Percentiles rank a stretch among this genome's conserved stretches.
Evolutionary conservation across 2,329 filamentous ascomycete genomes (phyloP).

Genomic region (Aureobasidium vineae): DNA sequence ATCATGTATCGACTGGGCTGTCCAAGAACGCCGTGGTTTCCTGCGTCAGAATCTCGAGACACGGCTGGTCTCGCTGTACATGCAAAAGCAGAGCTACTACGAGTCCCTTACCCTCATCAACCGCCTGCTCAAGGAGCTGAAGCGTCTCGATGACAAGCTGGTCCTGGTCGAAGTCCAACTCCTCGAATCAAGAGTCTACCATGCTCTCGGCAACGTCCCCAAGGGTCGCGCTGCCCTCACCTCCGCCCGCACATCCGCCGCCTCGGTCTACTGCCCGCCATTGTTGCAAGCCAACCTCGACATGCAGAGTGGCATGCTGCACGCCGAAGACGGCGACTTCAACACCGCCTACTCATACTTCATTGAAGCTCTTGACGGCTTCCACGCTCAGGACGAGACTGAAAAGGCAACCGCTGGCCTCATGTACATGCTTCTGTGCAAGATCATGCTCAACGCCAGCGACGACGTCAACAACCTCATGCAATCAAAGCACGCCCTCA

Average conservation of each 20-base stretch:
- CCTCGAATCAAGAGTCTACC: slow-evolving; percentile 94
- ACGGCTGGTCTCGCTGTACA: slow-evolving; percentile 87
- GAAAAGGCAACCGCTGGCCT: slow-evolving; percentile 91
- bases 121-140: slow-evolving; percentile 90
- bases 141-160: slow-evolving; percentile 97
- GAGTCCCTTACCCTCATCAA: slow-evolving; percentile 97
- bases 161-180: slow-evolving; percentile 97
- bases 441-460: slow-evolving; percentile 97
- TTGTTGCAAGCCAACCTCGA: slow-evolving; percentile 93
- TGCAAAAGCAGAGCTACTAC: slow-evolving; percentile 97
- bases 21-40: slow-evolving; percentile 90
- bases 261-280: slow-evolving; percentile 95
- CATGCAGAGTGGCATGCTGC: slow-evolving; percentile 99
- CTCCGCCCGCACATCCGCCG: slow-evolving; percentile 88
- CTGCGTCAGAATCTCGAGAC: slow-evolving; percentile 98
- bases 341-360: slow-evolving; percentile 99
- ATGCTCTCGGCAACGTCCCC: slow-evolving; percentile 92
- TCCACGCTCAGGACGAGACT: slow-evolving; percentile 86
- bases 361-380: slow-evolving; percentile 97
- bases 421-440: slow-evolving; percentile 99
- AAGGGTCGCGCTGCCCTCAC: slow-evolving; percentile 95
- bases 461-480: slow-evolving; percentile 96
- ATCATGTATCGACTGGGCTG: slow-evolving; percentile 99
- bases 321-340: slow-evolving; percentile 98
- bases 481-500: slow-evolving; percentile 92